Base-by-base conservation (phyloP, 768 basidiomycete species). In the Boletus speciosus region DNA sequence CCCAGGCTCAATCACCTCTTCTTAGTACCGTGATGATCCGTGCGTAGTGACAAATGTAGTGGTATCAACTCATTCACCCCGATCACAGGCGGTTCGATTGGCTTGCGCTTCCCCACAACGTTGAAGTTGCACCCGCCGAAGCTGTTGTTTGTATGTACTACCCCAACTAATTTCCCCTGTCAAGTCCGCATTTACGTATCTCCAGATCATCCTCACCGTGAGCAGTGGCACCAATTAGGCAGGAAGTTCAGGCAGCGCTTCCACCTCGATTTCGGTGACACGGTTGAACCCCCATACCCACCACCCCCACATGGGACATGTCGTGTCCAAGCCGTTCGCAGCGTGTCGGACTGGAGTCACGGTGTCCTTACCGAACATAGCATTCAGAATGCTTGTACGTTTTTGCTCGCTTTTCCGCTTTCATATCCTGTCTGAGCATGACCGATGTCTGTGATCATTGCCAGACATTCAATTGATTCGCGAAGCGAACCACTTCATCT, bases 291-390 rank as follows among this genome's bases (percentile, higher is more conserved):
- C n/a, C 65, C 69, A 15, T 81, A 83, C 55, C 58, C 71, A 2
- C 71, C 67, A 15, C 61, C 73, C 7, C 78, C 77, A 0, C 74
- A 79, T 31, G 80, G 80, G 2, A 77, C 76, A 8, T 87, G 86
- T 64, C 75, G 75, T 34, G 86, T 93, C 16, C 93, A 98, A 74
- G 92, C 81, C 15, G 79, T 92, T 40, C 81, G 96, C 50, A 91
- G 88, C 56, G 89, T 94, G 21, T 84, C 79, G 2, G 96, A 98
- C 71, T 99, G 96, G 96, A 90, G 86, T 63, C 91, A 93, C 62
- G 96, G 95, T 3, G 89, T 94, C 35, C 76, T 95, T 59, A 87
- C 82, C 4, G 96, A 98, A 70, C 81, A 84, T 54, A 93, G 90
- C 69, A 93, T 98, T 55, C 95, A 97, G 72, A 88, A 93, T 61